Conservation (phyloP, 83 land plant species). For the Isoetes engelmannii region DNA sequence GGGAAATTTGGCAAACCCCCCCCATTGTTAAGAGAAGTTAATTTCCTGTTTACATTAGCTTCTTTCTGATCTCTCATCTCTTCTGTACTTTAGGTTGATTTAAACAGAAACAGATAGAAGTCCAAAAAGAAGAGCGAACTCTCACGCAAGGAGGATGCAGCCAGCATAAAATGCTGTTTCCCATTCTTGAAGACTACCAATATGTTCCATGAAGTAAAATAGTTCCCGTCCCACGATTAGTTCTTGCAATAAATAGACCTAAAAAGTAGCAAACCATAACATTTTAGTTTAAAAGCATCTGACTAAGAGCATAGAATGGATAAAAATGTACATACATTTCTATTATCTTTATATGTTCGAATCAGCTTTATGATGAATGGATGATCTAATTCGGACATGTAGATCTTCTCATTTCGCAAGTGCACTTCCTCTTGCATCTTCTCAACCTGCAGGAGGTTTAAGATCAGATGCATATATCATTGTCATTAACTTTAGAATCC, state of each 20-base stretch:
- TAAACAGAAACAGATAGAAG: not conserved
- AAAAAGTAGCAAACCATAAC: not conserved
- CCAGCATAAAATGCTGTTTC: slow-evolving; percentile 38
- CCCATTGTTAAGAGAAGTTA: too few relatives aligned
- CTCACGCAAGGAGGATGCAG: slow-evolving; percentile 29
- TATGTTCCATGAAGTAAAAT: slow-evolving; percentile 28
- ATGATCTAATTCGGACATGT: slow-evolving; percentile 37
- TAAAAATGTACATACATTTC: slow-evolving; percentile 20
- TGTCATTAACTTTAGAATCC: too few relatives aligned
- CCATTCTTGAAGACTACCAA: slow-evolving; percentile 29
- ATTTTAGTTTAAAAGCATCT: not conserved
- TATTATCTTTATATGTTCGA: slow-evolving; percentile 31
- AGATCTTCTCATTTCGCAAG: slow-evolving; percentile 30
- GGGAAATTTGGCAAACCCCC: too few relatives aligned
- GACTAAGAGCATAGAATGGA: not conserved
- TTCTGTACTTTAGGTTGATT: not conserved
- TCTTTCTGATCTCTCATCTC: too few relatives aligned
- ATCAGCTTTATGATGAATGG: slow-evolving; percentile 33
- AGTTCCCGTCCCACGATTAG: slow-evolving; percentile 30
- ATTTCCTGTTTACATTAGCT: too few relatives aligned
- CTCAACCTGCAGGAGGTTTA: slow-evolving; percentile 24
- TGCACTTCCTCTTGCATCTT: slow-evolving; percentile 35
- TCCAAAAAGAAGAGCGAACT: not conserved
- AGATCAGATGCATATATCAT: not conserved
- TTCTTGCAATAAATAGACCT: slow-evolving; percentile 30